phyloP scores from a whole-genome alignment of 2,329 filamentous ascomycete species.

The Arthrobotrys entomopaga region DNA sequence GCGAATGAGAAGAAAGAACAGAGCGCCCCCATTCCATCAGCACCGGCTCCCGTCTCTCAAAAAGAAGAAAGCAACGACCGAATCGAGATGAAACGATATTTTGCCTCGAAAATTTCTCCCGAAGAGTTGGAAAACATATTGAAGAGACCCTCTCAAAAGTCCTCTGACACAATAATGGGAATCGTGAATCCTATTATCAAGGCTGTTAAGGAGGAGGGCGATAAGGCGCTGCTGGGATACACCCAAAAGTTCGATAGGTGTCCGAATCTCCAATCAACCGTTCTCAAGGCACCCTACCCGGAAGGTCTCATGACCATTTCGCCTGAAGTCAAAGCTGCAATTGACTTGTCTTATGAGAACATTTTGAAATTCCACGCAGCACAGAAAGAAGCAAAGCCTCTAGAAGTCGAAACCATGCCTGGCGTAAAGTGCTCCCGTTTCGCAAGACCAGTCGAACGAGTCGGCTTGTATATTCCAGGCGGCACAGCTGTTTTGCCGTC shows the following conservation, averaged over 20 bases:
- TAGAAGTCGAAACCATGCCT: conserved; percentile 96
- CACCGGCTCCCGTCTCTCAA: conserved; percentile 16
- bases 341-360: conserved; percentile 92
- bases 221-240: conserved; percentile 87
- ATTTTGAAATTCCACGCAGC: conserved; percentile 93
- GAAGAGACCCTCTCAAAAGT: conserved; percentile 90
- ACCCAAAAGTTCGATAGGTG: conserved; percentile 99
- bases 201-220: conserved; percentile 82
- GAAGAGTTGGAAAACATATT: conserved; percentile 77
- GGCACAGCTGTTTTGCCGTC: conserved; percentile 97
- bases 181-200: conserved; percentile 93
- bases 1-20: conserved; percentile 75
- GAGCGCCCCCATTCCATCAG: conserved; percentile 5
- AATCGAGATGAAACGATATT: conserved; percentile 84
- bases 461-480: conserved; percentile 95
- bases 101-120: conserved; percentile 72
- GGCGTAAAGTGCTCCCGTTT: conserved; percentile 95
- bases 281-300: conserved; percentile 89
- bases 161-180: conserved; percentile 89
- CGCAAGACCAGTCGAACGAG: conserved; percentile 87
- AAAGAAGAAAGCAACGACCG: conserved; percentile 58
- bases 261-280: conserved; percentile 85
- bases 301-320: conserved; percentile 84
- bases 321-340: conserved; percentile 86
- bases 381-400: conserved; percentile 82